Percentiles rank a stretch among this genome's conserved stretches.
These are phyloP conservation scores for Cutaneotrichosporon cutaneum DNA, from an alignment of 1,284 basidiomycete species.

Conservation along the genomic window DNA sequence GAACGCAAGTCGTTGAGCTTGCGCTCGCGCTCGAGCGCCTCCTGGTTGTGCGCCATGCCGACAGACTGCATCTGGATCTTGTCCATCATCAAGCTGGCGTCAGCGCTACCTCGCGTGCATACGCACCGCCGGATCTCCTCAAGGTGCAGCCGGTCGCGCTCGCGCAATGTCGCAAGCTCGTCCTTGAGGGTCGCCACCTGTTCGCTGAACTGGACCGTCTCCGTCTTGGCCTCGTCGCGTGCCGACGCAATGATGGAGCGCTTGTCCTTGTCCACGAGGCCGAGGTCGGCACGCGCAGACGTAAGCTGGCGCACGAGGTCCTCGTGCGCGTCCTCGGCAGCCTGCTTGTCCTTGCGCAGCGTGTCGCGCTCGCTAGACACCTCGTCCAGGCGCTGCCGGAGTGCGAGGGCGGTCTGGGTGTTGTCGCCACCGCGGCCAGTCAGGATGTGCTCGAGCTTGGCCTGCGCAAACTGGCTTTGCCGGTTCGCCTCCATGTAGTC, in stretches of 20 bases:
- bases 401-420: constrained; percentile 78
- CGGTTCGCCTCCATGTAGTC: constrained; percentile 84
- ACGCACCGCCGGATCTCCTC: constrained; percentile 73
- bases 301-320: constrained; percentile 68
- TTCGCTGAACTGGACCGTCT: constrained; percentile 71
- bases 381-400: constrained; percentile 83
- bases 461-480: constrained; percentile 75
- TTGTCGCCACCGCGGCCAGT: constrained; percentile 78
- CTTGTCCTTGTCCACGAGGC: constrained; percentile 55
- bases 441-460: constrained; percentile 81
- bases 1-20: constrained; percentile 66
- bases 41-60: constrained; percentile 78
- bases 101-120: background rate
- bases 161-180: constrained; percentile 68
- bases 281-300: constrained; percentile 75
- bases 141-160: constrained; percentile 86
- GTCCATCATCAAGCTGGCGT: constrained; percentile 68
- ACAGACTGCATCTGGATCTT: constrained; percentile 87
- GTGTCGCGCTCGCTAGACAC: constrained; percentile 76
- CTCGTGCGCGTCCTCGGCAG: constrained; percentile 61
- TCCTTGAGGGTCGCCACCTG: constrained; percentile 66
- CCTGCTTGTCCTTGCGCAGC: constrained; percentile 60
- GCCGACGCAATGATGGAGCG: constrained; percentile 45
- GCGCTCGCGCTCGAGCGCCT: constrained; percentile 65
- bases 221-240: constrained; percentile 82